Percentiles rank a stretch among this genome's conserved stretches.
These are phyloP conservation scores for Diacronema lutheri DNA, from an alignment of 78 protist genomes.

Conservation along the genomic window DNA sequence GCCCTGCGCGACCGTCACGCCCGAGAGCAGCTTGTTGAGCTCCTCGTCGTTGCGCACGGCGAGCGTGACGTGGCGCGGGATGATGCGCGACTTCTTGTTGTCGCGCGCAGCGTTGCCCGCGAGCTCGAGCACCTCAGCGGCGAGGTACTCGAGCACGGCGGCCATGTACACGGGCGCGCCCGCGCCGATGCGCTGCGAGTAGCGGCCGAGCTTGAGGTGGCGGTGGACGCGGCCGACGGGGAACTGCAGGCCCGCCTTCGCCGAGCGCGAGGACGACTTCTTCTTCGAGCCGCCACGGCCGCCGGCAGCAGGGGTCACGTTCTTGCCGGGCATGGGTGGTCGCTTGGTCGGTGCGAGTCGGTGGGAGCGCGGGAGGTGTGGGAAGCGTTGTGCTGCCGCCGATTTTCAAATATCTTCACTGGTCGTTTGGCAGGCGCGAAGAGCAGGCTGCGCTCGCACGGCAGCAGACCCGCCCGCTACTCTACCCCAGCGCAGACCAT, in stretches of 20 bases:
- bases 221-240: slow-evolving; percentile 58
- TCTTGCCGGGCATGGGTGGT: too few relatives aligned
- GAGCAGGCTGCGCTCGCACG: too few relatives aligned
- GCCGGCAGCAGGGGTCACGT: background rate
- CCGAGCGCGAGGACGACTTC: slow-evolving; percentile 51
- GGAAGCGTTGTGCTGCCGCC: too few relatives aligned
- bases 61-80: slow-evolving; percentile 93
- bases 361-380: too few relatives aligned
- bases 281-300: background rate
- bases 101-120: slow-evolving; percentile 93
- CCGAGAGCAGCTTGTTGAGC: slow-evolving; percentile 82
- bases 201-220: slow-evolving; percentile 37
- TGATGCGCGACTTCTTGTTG: slow-evolving; percentile 85
- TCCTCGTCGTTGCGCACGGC: slow-evolving; percentile 96
- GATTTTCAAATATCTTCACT: too few relatives aligned
- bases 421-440: too few relatives aligned
- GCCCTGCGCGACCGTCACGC: slow-evolving; percentile 89
- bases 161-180: slow-evolving; percentile 94
- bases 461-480: too few relatives aligned
- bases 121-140: slow-evolving; percentile 93
- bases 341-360: too few relatives aligned
- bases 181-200: slow-evolving; percentile 74
- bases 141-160: slow-evolving; percentile 95
- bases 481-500: too few relatives aligned
- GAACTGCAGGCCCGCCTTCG: slow-evolving; percentile 56